A percentile compares a stretch with the other conserved stretches of the same genome.
These are phyloP conservation scores for Blastomyces silverae DNA, from an alignment of 2,329 filamentous ascomycete genomes.

Conservation along the genomic window DNA sequence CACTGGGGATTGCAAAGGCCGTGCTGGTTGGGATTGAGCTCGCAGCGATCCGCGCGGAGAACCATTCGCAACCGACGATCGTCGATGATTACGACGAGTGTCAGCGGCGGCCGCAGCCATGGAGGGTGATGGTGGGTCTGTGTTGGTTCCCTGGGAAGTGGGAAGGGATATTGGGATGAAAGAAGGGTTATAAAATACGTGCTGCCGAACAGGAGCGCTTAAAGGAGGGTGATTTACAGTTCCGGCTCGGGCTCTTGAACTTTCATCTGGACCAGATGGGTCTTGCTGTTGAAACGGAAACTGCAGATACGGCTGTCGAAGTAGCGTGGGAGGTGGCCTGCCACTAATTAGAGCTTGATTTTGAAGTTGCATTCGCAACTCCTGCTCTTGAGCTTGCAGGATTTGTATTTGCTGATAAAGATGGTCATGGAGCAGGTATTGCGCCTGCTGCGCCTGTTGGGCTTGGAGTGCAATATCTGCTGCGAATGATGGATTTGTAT, in stretches of 20 bases:
- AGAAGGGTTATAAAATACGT: conserved; percentile 32
- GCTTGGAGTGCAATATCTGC: conserved; percentile 22
- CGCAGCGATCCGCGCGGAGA: conserved; percentile 39
- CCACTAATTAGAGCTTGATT: conserved; percentile 41
- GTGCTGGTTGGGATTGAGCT: conserved; percentile 48
- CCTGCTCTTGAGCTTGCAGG: conserved; percentile 46
- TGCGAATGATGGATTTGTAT: conserved; percentile 37
- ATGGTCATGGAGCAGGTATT: conserved; percentile 45
- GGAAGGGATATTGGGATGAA: conserved; percentile 36
- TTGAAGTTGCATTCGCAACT: conserved; percentile 43
- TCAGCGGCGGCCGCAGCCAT: conserved; percentile 37
- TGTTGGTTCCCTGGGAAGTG: conserved; percentile 35
- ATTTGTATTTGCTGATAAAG: conserved; percentile 47
- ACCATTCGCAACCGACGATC: conserved; percentile 40
- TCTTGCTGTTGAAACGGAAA: conserved; percentile 36
- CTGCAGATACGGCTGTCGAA: conserved; percentile 38
- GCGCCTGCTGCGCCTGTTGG: conserved; percentile 41
- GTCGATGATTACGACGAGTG: conserved; percentile 40
- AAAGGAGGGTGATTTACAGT: conserved; percentile 35
- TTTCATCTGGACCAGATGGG: conserved; percentile 32
- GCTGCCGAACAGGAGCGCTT: conserved; percentile 30
- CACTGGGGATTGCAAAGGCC: conserved; percentile 35
- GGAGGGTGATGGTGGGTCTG: conserved; percentile 44
- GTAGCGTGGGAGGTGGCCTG: conserved; percentile 35
- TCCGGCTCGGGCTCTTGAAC: conserved; percentile 33